Percentiles rank a stretch among this genome's conserved stretches.
These are phyloP conservation scores for Chlorella vulgaris DNA, from an alignment of 139 green algal genomes.

Conservation along the genomic window DNA sequence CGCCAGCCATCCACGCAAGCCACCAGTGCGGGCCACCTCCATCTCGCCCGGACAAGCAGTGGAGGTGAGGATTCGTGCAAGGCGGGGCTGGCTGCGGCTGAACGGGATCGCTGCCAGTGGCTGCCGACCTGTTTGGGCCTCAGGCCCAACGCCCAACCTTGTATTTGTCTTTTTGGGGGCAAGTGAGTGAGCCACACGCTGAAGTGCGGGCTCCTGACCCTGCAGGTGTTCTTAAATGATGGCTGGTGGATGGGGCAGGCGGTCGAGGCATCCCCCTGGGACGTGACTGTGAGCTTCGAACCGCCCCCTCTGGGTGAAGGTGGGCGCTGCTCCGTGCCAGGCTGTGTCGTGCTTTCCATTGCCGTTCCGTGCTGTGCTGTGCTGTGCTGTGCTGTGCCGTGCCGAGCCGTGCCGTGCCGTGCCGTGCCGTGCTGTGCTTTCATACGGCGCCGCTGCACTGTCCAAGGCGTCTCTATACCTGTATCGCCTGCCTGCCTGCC, in stretches of 20 bases:
- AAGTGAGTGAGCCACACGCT: background rate
- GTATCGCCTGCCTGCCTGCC: background rate
- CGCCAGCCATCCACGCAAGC: background rate
- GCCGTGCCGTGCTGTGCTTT: background rate
- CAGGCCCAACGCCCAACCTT: no score
- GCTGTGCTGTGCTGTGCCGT: background rate
- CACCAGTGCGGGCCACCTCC: background rate
- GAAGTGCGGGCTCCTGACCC: no score
- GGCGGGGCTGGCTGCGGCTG: no score
- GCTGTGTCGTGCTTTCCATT: no score
- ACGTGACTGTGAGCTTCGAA: slow-evolving; percentile 1
- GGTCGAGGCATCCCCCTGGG: background rate
- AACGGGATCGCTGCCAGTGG: no score
- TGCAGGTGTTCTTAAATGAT: slow-evolving; percentile 15
- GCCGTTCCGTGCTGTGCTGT: background rate
- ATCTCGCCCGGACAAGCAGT: background rate
- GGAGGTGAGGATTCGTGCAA: background rate
- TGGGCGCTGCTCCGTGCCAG: background rate
- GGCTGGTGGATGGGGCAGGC: slow-evolving; percentile 25
- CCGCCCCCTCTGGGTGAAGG: slow-evolving; percentile 2
- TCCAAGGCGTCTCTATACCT: background rate
- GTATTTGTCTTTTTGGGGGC: background rate
- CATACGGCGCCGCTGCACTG: background rate
- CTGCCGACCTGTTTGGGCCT: no score
- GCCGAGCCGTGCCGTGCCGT: no score